phyloP scores from a whole-genome alignment of 768 basidiomycete genomes.

The Boletus coccyginus region DNA sequence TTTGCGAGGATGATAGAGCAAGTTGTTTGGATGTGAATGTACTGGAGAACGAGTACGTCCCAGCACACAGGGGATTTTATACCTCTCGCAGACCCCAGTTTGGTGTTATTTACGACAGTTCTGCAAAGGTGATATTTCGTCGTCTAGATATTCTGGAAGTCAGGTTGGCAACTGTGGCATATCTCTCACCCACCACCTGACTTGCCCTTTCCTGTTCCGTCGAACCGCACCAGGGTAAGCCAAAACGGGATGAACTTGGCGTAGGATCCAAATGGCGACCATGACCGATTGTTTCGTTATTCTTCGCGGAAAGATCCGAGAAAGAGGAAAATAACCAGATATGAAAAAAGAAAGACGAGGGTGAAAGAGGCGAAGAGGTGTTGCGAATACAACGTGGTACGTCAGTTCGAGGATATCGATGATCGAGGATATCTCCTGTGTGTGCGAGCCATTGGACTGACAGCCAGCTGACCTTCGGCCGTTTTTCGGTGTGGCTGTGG shows the following conservation, averaged over 20 bases:
- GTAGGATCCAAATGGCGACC: neutral
- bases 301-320: neutral
- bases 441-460: neutral
- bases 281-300: neutral
- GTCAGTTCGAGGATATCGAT: neutral
- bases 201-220: neutral
- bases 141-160: neutral
- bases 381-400: neutral
- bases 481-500: neutral
- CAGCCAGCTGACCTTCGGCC: neutral
- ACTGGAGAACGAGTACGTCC: neutral
- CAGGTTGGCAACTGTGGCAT: neutral
- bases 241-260: neutral
- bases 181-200: neutral
- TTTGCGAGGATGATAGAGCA: neutral
- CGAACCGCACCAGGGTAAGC: neutral
- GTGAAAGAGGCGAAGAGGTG: neutral
- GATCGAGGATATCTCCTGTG: too few relatives aligned
- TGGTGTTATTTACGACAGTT: neutral
- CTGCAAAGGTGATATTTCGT: neutral
- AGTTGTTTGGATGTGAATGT: neutral
- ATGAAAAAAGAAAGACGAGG: neutral
- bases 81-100: neutral
- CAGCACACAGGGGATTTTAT: slow-evolving; percentile 1
- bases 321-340: neutral